A percentile compares a stretch with the other conserved stretches of the same genome.
These are phyloP conservation scores for Micractinium conductrix DNA, from an alignment of 139 green algal genomes.

Conservation along the genomic window DNA sequence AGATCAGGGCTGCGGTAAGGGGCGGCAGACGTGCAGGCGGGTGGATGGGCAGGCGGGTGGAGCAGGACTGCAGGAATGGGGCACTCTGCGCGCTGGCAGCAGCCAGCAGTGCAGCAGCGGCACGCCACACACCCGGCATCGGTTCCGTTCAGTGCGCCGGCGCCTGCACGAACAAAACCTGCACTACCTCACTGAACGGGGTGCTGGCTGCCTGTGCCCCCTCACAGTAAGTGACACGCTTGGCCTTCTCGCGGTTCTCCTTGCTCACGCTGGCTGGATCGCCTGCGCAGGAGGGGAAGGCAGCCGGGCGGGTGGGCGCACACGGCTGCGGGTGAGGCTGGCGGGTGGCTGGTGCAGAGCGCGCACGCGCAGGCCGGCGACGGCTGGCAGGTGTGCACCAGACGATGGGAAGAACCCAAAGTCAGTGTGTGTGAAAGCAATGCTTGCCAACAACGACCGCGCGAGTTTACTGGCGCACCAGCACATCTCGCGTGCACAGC, in stretches of 20 bases:
- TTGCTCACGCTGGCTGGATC: slow-evolving; percentile 15
- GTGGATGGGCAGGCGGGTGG: too few species aligned
- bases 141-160: not conserved
- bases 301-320: too few species aligned
- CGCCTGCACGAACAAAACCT: too few species aligned
- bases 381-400: not conserved
- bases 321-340: not conserved
- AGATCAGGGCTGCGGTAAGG: slow-evolving; percentile 56
- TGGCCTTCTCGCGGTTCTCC: slow-evolving; percentile 64
- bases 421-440: too few species aligned
- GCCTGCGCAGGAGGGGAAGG: not conserved
- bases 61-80: too few species aligned
- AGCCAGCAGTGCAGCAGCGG: not conserved
- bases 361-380: not conserved
- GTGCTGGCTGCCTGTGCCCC: too few species aligned
- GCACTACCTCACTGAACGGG: too few species aligned
- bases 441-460: too few species aligned
- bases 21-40: not conserved
- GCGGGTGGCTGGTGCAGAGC: not conserved
- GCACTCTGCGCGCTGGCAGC: not conserved
- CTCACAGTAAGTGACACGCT: slow-evolving; percentile 63
- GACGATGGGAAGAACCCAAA: too few species aligned
- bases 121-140: too few species aligned
- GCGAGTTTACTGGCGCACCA: not conserved
- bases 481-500: not conserved